Evolutionary conservation across 352 stramenopile species (phyloP).

Genomic region (Globisporangium barbulae): DNA sequence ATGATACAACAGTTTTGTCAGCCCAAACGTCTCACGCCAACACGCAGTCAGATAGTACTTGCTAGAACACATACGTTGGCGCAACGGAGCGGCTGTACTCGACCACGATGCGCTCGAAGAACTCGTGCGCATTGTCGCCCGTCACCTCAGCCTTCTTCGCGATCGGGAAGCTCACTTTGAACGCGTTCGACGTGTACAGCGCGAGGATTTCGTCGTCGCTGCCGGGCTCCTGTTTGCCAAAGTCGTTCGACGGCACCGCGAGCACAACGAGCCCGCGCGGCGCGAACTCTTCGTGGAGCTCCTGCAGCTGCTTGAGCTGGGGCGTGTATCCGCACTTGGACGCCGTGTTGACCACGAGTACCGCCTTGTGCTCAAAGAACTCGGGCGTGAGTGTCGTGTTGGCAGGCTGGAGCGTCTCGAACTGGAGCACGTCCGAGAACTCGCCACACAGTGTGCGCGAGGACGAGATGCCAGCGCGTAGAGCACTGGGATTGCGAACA

Average conservation of each 20-base stretch:
- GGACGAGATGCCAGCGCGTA: slow-evolving; percentile 4
- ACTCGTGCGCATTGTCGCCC: slow-evolving; percentile 48
- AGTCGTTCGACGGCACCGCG: slow-evolving; percentile 69
- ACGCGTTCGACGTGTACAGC: slow-evolving; percentile 32
- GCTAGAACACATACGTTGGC: slow-evolving; percentile 35
- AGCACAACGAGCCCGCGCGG: slow-evolving; percentile 47
- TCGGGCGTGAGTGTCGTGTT: slow-evolving; percentile 25
- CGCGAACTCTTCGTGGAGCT: slow-evolving; percentile 44
- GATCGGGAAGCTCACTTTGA: slow-evolving; percentile 54
- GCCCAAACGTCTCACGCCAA: too few relatives aligned
- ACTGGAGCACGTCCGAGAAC: slow-evolving; percentile 38
- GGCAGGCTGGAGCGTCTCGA: slow-evolving; percentile 39
- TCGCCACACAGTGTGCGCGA: slow-evolving; percentile 23
- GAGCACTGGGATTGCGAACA: not conserved
- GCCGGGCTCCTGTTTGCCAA: slow-evolving; percentile 50
- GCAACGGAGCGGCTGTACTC: slow-evolving; percentile 66
- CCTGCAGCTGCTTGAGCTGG: slow-evolving; percentile 53
- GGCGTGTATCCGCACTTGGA: slow-evolving; percentile 47
- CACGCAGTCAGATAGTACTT: too few relatives aligned
- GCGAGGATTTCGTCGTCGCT: slow-evolving; percentile 38
- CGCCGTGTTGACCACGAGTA: slow-evolving; percentile 73
- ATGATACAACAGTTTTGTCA: too few relatives aligned
- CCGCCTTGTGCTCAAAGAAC: slow-evolving; percentile 38
- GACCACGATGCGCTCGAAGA: slow-evolving; percentile 58
- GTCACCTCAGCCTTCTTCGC: slow-evolving; percentile 43